Base-by-base conservation (phyloP, 192 early-diverging fungal species). In the Backusella psychrophila region DNA sequence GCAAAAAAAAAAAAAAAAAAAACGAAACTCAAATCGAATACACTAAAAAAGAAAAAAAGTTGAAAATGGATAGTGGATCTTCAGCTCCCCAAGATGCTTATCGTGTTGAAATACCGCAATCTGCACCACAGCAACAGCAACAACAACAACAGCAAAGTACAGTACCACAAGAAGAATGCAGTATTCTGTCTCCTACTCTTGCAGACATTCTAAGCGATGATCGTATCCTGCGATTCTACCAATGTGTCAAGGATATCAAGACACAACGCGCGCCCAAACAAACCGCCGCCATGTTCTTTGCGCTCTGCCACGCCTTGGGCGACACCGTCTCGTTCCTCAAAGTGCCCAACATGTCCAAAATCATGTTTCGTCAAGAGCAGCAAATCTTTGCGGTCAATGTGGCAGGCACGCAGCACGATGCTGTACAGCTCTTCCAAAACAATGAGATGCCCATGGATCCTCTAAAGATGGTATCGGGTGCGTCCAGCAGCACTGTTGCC, bases 171-270 rank as follows among this genome's bases (percentile, higher is more conserved):
- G 69, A 59, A 23, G 80, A 81, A 7, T 78, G 77, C 56, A 78
- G 59, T 26, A 52, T 77, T 53, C 59, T 81, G 6, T 77, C 80
- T 4, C 80, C 80, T 21, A 77, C 73, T 39, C 66, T 81, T n/a
- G 73, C 72, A 4, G 80, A 81, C 70, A 77, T 81, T 42, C 69
- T 81, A 33, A 77, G 69, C 35, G 76, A 81, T 66, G 76, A 77
- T 46, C 73, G 73, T 0, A 77, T 81, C 3, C 19, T 81, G 0
- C 29, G 77, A 14, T 81, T 81, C 33, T 81, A 81, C 34, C 80
- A 81, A 34, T 74, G 76, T 75, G 80, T 81, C 21, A 81, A 81
- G 52, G 80, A 81, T 41, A 81, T 81, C 67, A 81, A 74, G 42
- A 66, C 74, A 4, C 80, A 77, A 9, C 67, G 71, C 14, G 77